Evolutionary conservation across 345 rosid genomes (phyloP).

Genomic region (Microcos paniculata): DNA sequence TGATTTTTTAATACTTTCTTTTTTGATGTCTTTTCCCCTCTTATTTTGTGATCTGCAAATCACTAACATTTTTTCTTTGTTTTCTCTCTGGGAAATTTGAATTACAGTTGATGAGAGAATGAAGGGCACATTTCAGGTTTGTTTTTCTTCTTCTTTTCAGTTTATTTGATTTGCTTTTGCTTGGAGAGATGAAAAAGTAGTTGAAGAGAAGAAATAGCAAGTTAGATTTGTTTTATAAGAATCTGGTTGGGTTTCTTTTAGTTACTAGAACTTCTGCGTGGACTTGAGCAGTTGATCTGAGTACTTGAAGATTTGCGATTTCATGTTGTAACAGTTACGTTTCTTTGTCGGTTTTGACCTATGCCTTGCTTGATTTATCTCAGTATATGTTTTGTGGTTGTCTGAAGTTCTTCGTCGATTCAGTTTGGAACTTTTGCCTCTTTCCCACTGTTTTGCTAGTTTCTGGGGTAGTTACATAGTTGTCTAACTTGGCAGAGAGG

Average conservation of each 20-base stretch:
- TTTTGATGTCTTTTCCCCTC: constrained; percentile 14
- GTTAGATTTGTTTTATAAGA: background rate
- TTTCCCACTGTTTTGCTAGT: background rate
- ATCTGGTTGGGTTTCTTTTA: background rate
- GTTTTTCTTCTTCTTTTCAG: constrained; percentile 16
- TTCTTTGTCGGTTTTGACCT: constrained; percentile 23
- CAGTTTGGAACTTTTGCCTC: background rate
- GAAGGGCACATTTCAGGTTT: constrained; percentile 69
- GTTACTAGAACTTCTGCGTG: background rate
- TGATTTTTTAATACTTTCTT: background rate
- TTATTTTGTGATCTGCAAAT: constrained; percentile 25
- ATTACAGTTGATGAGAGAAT: constrained; percentile 65
- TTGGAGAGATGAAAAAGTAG: background rate
- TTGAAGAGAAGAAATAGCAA: background rate
- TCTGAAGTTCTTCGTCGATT: background rate
- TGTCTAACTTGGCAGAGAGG: background rate
- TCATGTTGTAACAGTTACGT: background rate
- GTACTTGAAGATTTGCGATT: background rate
- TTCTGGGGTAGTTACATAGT: background rate
- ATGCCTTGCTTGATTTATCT: constrained; percentile 1
- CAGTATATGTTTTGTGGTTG: background rate
- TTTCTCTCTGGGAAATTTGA: constrained; percentile 6
- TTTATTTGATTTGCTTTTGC: constrained; percentile 27
- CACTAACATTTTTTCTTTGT: constrained; percentile 14
- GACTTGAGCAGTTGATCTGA: constrained; percentile 29